A percentile compares a stretch with the other conserved stretches of the same genome.
Conservation (phyloP, 805 yeast genomes). For the Priceomyces castillae region DNA sequence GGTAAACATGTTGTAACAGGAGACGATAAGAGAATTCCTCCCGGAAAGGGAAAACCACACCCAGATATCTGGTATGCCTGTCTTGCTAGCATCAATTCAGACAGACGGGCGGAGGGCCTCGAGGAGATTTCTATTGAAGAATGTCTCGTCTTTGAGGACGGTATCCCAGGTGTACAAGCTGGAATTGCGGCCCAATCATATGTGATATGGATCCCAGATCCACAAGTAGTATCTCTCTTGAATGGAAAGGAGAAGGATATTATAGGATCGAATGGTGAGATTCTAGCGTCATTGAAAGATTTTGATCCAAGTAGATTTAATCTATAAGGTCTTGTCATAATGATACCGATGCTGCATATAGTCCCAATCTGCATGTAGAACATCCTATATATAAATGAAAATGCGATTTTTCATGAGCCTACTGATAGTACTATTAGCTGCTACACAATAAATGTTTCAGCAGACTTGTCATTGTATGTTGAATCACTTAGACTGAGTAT, state of each 20-base stretch:
- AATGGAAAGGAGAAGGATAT: constrained; percentile 48
- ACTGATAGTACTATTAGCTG: too few relatives aligned
- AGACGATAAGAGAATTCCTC: constrained; percentile 79
- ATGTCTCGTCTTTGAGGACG: constrained; percentile 92
- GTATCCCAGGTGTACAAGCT: constrained; percentile 84
- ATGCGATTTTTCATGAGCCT: too few relatives aligned
- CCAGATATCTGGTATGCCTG: constrained; percentile 94
- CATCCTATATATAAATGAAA: too few relatives aligned
- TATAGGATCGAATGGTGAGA: constrained; percentile 57
- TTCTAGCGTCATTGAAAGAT: constrained; percentile 49
- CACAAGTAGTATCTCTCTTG: constrained; percentile 59
- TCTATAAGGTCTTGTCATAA: constrained; percentile 7
- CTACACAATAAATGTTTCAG: too few relatives aligned
- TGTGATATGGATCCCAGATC: constrained; percentile 95
- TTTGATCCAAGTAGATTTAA: constrained; percentile 39
- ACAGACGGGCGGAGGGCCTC: constrained; percentile 40
- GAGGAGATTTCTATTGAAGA: constrained; percentile 64
- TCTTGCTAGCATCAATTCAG: constrained; percentile 61
- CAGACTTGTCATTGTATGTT: too few relatives aligned
- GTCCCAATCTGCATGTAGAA: too few relatives aligned
- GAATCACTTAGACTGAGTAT: constrained; percentile 13
- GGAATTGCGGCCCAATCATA: constrained; percentile 80
- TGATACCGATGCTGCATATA: too few relatives aligned
- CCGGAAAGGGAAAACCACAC: constrained; percentile 87
- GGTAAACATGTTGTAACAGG: constrained; percentile 73